Base-by-base conservation (phyloP, 2,329 filamentous ascomycete species). In the Orbilia javanica region DNA sequence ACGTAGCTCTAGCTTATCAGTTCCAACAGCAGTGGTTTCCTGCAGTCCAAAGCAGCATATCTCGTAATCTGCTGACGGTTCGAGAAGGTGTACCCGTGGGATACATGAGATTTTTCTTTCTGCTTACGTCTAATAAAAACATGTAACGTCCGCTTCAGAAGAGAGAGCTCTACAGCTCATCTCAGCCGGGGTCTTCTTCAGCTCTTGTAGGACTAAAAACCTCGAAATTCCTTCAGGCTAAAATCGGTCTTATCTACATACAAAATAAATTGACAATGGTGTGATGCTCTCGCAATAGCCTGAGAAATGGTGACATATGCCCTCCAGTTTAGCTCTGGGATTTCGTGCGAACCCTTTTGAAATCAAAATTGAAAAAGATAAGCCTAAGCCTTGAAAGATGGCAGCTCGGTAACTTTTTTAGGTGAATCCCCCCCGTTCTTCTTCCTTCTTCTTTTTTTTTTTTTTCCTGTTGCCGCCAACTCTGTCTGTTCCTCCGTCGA, bases 261-360 rank as follows among this genome's bases (percentile, higher is more conserved):
- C 34, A 13, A 27, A 46, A 44, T 71, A 48, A 53, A 50, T 68
- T 20, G 36, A 66, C 46, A 55, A 78, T 78, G 74, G 74, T 78
- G 74, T 78, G 74, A 78, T 78, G 39, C 73, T 77, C 66, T 77
- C 73, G 66, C 73, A 78, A 72, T 78, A 78, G 52, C 20, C 46
- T 64, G 55, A 15, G 25, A 72, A 71, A 72, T 78, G 74, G 74
- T 78, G 74, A 78, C 60, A 78, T 78, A 39, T 25, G 22, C 34
- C 55, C 27, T 55, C 48, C 42, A 39, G 48, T 39, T 25, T 50
- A 20, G 46, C 20, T 42, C 8, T 57, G 10, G 15, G 57, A 31
- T 36, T 64, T 74, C 62, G 70, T 74, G 70, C 70, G 52, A 73
- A 34, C 20, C 36, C n/a, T n/a, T n/a, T 39, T 39, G 36, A 39